Percentiles rank a stretch among this genome's conserved stretches.
Evolutionary conservation across 2,329 filamentous ascomycete species (phyloP).

Genomic region (Leptographium lundbergii): DNA sequence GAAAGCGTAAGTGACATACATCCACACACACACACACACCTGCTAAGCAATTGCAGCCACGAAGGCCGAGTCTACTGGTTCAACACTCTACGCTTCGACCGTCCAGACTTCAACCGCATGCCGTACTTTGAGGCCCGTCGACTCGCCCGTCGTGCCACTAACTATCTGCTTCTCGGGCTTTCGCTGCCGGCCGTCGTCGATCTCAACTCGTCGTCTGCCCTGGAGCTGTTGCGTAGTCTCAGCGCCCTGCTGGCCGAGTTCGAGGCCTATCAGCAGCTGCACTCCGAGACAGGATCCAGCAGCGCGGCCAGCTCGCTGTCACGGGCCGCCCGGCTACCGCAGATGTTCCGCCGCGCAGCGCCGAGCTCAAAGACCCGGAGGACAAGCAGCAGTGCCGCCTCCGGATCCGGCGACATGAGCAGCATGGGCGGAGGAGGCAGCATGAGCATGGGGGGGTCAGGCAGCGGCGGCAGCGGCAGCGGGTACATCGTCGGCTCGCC

Average conservation of each 20-base stretch:
- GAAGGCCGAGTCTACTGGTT: conserved; percentile 97
- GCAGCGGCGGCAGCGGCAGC: conserved; percentile 15
- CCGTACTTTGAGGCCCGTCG: conserved; percentile 77
- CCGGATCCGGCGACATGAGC: conserved; percentile 11
- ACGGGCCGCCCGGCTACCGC: conserved; percentile 59
- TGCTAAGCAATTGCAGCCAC: conserved; percentile 43
- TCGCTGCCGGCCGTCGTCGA: conserved; percentile 85
- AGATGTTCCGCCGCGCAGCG: conserved; percentile 63
- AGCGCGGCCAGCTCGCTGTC: conserved; percentile 55
- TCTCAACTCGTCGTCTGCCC: conserved; percentile 63
- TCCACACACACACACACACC: no score
- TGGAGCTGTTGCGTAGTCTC: conserved; percentile 78
- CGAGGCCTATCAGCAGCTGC: conserved; percentile 81
- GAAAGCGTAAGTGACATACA: conserved; percentile 55
- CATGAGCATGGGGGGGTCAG: conserved; percentile 12
- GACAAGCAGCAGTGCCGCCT: conserved; percentile 37
- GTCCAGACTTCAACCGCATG: conserved; percentile 65
- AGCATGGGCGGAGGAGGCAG: conserved; percentile 7
- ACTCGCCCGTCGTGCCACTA: conserved; percentile 79
- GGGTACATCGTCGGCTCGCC: conserved; percentile 16
- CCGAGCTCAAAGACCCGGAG: conserved; percentile 45
- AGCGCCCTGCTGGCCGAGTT: conserved; percentile 83
- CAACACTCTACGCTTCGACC: conserved; percentile 88
- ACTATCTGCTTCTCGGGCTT: conserved; percentile 84
- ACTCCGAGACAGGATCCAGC: conserved; percentile 55